Base-by-base conservation (phyloP, 306 rosid genomes). In the Macrotyloma uniflorum region DNA sequence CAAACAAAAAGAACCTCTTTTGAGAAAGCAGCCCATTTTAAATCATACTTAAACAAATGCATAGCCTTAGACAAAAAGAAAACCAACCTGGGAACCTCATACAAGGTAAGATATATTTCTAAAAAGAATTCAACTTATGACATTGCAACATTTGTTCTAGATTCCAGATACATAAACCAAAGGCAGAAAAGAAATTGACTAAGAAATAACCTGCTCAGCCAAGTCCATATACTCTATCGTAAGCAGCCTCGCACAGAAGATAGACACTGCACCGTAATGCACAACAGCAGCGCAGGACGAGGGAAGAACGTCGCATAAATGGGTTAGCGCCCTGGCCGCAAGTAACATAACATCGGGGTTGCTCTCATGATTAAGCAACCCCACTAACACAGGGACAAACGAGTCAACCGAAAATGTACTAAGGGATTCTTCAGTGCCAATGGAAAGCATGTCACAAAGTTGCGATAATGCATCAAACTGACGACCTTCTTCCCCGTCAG, bases 201-300 rank as follows among this genome's bases (percentile, higher is more conserved):
- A 24, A 2, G 83, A 30, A 83, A 82, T 15, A 79, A 94, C 98
- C 98, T 94, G 98, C 74, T 94, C 98, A 6, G 98, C 98, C 67
- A 94, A 85, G 88, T 94, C 98, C 98, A 94, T 94, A 50, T 94
- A 94, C 83, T 94, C 98, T 38, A 94, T 94, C 5, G 98, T 94
- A 18, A 94, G 95, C 75, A 94, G 49, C 55, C 98, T 87, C 0
- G 98, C 97, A 57, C 98, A 94, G 84, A 94, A 94, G 79, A 91
- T 86, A 1, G 97, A 84, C 53, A 94, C 98, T 0, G 98, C 98
- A 63, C 98, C 98, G 49, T 91, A 94, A 85, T 91, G 97, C 80
- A 94, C 98, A 30, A 94, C 98, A 0, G 98, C 93, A 0, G 89
- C 93, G 65, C 98, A 91, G 1, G 98, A 94, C 0, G 97, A 94